Evolutionary conservation across 2,329 filamentous ascomycete species (phyloP), one percentile per base, ranked within the genome.

Genomic region (Colletotrichum abscissum): DNA sequence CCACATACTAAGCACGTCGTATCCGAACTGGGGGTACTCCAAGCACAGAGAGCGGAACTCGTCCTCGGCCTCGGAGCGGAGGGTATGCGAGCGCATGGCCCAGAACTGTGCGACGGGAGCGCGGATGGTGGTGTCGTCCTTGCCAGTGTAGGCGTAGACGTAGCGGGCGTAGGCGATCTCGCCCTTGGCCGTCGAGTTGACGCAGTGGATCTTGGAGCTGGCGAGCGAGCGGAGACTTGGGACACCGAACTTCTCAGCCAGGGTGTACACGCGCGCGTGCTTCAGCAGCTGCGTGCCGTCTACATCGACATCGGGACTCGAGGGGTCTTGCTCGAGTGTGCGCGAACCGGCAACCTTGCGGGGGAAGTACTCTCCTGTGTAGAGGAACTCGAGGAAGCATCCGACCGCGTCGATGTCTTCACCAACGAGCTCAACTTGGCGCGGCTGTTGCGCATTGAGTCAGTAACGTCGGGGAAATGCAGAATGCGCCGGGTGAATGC

Each of bases 151-250:
- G 74, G 90, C 91, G 86, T 98, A 98, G 38, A 97, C 93, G 84
- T 95, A 98, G 81, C 95, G 91, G 9, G 95, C 95, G 82, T 98
- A 98, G 30, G 92, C 91, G 79, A 98, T 95, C 86, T 98, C 95
- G 82, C 95, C 95, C 84, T 92, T 93, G 46, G 95, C 94, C 0
- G 94, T 97, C 57, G 93, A 94, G 80, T 95, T 93, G 78, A 97
- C 93, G 81, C 94, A 94, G 86, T 98, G 95, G 78, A 98, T 98
- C 87, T 98, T 98, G 81, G 90, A 92, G 81, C 94, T 94, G 2
- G 95, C 93, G 33, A 98, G 91, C 22, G 88, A 90, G 82, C 94
- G 94, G 75, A 98, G 90, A 11, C 86, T 86, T 0, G 87, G 84
- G 60, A 95, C 84, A 54, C 91, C 89, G 74, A 97, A 92, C 83